These are phyloP conservation scores for Globisporangium sylvaticum DNA, from an alignment of 352 stramenopile genomes.

Conservation along the genomic window DNA sequence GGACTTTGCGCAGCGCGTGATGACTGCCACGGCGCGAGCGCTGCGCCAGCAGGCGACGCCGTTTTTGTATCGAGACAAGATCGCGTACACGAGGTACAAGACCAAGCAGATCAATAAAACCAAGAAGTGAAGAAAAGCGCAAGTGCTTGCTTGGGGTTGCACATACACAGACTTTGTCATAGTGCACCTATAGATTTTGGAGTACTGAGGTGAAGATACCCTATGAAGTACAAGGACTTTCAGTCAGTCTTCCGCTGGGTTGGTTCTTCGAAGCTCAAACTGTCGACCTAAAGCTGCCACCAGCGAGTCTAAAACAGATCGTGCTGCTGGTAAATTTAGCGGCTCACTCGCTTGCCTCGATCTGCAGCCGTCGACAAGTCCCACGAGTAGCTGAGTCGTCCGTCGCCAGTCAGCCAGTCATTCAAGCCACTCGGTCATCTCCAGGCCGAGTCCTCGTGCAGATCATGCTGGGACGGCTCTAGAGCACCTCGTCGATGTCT, in stretches of 20 bases:
- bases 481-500: not conserved
- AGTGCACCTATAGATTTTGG: too few relatives aligned
- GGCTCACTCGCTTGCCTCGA: not conserved
- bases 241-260: too few relatives aligned
- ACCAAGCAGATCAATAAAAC: constrained; percentile 46
- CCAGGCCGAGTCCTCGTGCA: not conserved
- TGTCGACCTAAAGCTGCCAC: too few relatives aligned
- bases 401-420: too few relatives aligned
- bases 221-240: too few relatives aligned
- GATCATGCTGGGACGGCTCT: not conserved
- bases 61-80: constrained; percentile 76
- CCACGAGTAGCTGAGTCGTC: too few relatives aligned
- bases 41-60: constrained; percentile 54
- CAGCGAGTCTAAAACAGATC: not conserved
- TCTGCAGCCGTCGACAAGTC: not conserved
- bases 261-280: too few relatives aligned
- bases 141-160: not conserved
- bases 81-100: constrained; percentile 56
- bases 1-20: constrained; percentile 54
- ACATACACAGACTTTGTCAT: too few relatives aligned
- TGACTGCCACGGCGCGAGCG: constrained; percentile 44
- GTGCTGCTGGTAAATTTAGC: not conserved
- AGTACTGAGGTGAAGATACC: too few relatives aligned
- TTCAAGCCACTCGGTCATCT: not conserved
- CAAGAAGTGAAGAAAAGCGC: constrained; percentile 26